Evolutionary conservation across 176 grass and related monocot genomes (phyloP), one percentile per base, ranked within the genome.

Genomic region (Ananas comosus): DNA sequence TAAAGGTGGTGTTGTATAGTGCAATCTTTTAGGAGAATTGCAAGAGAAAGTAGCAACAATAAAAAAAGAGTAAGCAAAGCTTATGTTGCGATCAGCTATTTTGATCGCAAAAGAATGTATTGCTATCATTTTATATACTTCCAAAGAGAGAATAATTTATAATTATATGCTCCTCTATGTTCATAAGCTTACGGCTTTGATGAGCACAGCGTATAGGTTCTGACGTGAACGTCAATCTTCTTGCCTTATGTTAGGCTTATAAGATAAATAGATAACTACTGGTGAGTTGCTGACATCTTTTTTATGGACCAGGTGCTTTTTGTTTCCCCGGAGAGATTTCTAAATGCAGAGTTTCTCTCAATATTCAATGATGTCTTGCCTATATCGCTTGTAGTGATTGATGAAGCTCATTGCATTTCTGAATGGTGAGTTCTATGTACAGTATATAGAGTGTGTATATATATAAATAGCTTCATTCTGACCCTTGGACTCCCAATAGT

Each of bases 331-430:
- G 89, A 97, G 78, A 97, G 89, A 81, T 90, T 97, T 83, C 73
- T 97, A 78, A 97, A 83, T 70, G 84, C 81, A 85, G 88, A 92
- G 59, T 97, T 97, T 69, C 47, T 97, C 51, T 72, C 83, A 18
- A 73, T 83, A 79, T 90, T 97, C 80, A 79, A 53, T 69, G 79
- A 92, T 67, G 29, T 68, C 64, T 67, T 97, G 42, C 70, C 81
- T 29, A 87, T 91, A 87, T 92, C 93, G 68, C 89, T 92, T 81
- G 72, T 92, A 74, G 93, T 80, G 22, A 97, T 97, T 70, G 93
- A 97, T 83, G 89, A 97, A 90, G 93, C 89, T 79, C 93, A 97
- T 71, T 92, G 89, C 81, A 97, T 97, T 83, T 97, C 93, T 78
- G 93, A 97, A 85, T 97, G 93, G 93, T 97, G 74, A 92, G 80